Conservation (phyloP, 768 basidiomycete genomes). For the Sporobolomyces roseus region DNA sequence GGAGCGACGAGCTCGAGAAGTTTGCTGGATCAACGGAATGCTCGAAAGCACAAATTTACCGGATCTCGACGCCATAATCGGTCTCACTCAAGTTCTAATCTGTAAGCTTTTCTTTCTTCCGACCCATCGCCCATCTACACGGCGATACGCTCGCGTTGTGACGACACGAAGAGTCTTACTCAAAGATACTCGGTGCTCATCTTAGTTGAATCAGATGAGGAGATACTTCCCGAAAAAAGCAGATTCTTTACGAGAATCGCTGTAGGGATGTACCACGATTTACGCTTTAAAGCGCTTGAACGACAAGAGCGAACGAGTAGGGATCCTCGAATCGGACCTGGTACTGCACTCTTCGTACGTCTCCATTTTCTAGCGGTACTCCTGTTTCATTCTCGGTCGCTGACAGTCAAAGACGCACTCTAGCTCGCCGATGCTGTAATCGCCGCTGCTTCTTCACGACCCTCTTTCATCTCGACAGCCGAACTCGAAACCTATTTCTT, state of each 20-base stretch:
- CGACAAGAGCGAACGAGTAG: constrained; percentile 14
- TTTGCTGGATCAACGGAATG: constrained; percentile 30
- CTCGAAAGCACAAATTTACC: not conserved
- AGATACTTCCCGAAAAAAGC: constrained; percentile 23
- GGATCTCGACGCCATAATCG: constrained; percentile 22
- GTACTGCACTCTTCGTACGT: constrained; percentile 29
- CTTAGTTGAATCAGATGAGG: constrained; percentile 31
- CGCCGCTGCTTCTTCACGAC: constrained; percentile 16
- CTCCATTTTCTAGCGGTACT: not conserved
- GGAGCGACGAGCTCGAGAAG: constrained; percentile 23
- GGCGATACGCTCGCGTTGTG: too few species aligned
- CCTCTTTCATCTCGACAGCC: constrained; percentile 27
- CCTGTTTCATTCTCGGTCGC: not conserved
- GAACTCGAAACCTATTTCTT: constrained; percentile 30
- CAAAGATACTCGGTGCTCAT: not conserved
- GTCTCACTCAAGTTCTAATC: constrained; percentile 28
- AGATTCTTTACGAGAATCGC: constrained; percentile 25
- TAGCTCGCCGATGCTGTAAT: constrained; percentile 37
- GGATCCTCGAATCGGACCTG: constrained; percentile 21
- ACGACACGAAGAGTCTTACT: too few species aligned
- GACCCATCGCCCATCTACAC: too few species aligned
- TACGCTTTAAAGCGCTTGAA: constrained; percentile 14
- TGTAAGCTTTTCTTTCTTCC: constrained; percentile 23
- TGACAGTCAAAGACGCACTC: too few species aligned
- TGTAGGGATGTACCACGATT: constrained; percentile 22